A percentile compares a stretch with the other conserved stretches of the same genome.
These are phyloP conservation scores for Phyllosticta citrichinensis DNA, from an alignment of 2,329 filamentous ascomycete genomes.

Conservation along the genomic window DNA sequence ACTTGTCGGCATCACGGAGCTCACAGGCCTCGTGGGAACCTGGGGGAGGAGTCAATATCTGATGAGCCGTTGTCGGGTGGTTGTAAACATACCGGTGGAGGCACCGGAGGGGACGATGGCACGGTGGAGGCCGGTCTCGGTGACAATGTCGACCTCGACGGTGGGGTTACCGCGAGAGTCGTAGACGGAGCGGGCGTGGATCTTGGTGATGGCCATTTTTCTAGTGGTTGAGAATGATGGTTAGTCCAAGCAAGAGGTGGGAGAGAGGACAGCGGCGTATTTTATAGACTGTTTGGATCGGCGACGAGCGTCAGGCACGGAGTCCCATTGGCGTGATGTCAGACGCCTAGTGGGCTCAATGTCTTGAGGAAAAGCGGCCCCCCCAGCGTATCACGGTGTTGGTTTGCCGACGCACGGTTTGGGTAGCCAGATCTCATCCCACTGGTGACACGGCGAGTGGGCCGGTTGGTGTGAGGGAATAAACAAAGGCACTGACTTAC, in stretches of 20 bases:
- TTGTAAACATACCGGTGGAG: constrained; percentile 62
- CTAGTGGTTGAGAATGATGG: background rate
- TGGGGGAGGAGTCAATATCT: constrained; percentile 13
- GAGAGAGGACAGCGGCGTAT: background rate
- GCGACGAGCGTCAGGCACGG: background rate
- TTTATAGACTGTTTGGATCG: background rate
- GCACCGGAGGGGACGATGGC: constrained; percentile 96
- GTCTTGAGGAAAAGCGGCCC: constrained; percentile 10
- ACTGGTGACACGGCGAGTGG: constrained; percentile 2
- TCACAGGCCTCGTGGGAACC: constrained; percentile 44
- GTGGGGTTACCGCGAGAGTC: constrained; percentile 98
- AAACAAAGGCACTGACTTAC: constrained; percentile 5
- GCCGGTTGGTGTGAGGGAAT: background rate
- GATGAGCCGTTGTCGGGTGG: constrained; percentile 4
- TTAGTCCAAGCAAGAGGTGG: background rate
- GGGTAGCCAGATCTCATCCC: constrained; percentile 10
- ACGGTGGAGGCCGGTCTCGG: constrained; percentile 91
- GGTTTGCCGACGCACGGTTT: constrained; percentile 6
- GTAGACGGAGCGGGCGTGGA: constrained; percentile 69
- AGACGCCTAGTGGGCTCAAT: constrained; percentile 9
- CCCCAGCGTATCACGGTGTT: constrained; percentile 7
- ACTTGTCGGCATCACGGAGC: constrained; percentile 44
- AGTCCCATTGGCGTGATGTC: constrained; percentile 9
- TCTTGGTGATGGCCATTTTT: constrained; percentile 62
- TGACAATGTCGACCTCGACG: constrained; percentile 95